Conservation (phyloP, 345 rosid genomes). For the Isatis tinctoria region DNA sequence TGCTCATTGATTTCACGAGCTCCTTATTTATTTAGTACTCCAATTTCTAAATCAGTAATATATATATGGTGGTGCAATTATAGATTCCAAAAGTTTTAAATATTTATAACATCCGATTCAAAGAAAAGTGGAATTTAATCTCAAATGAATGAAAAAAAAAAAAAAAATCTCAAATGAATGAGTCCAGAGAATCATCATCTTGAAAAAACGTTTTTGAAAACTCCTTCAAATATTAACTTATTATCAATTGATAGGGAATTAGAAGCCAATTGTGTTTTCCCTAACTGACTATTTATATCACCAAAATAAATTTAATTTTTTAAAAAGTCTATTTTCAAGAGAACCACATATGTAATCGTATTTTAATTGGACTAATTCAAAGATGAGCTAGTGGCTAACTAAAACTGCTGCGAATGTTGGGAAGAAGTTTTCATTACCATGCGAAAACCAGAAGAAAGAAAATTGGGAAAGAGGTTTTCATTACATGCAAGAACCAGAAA, state of each 20-base stretch:
- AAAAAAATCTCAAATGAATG: not conserved
- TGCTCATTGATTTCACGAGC: slow-evolving; percentile 8
- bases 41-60: not conserved
- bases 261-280: no score
- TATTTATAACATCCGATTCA: not conserved
- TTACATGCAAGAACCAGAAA: not conserved
- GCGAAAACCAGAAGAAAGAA: not conserved
- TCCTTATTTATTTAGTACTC: not conserved
- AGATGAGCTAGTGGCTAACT: not conserved
- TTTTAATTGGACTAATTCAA: not conserved
- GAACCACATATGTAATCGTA: no score
- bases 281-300: not conserved
- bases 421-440: not conserved
- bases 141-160: not conserved
- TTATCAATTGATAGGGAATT: no score
- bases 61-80: not conserved
- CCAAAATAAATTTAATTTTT: not conserved
- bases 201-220: not conserved
- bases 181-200: not conserved
- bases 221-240: not conserved
- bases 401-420: not conserved
- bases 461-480: not conserved
- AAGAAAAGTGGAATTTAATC: not conserved
- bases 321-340: not conserved
- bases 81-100: not conserved